These are phyloP conservation scores for Cladosporium sp. DNA, from an alignment of 2,329 filamentous ascomycete species.

Conservation along the genomic window DNA sequence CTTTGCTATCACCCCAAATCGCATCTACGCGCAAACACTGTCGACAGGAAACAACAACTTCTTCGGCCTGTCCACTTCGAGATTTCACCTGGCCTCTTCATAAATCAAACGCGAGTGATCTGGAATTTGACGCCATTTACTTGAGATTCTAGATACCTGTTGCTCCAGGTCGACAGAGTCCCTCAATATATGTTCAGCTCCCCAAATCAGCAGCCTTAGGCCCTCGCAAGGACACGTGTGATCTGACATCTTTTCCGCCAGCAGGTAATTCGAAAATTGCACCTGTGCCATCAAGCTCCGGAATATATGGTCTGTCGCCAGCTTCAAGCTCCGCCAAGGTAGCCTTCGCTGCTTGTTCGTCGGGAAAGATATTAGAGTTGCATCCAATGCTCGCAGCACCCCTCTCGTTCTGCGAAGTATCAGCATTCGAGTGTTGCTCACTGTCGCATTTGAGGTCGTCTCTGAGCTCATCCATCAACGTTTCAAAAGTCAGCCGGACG, in stretches of 20 bases:
- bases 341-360: not conserved
- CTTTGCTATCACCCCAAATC: too few species aligned
- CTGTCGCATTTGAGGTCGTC: not conserved
- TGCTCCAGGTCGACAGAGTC: too few species aligned
- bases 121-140: too few species aligned
- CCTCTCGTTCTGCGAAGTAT: too few species aligned
- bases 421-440: too few species aligned
- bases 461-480: slow-evolving; percentile 7
- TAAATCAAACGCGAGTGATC: too few species aligned
- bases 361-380: not conserved
- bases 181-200: not conserved
- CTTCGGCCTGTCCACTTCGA: too few species aligned
- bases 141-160: too few species aligned
- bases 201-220: not conserved
- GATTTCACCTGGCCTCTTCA: too few species aligned
- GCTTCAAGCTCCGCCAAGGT: slow-evolving; percentile 13
- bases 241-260: not conserved
- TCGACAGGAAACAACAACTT: too few species aligned
- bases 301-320: not conserved
- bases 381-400: too few species aligned
- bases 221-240: not conserved
- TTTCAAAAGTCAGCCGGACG: not conserved
- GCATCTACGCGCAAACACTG: too few species aligned
- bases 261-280: not conserved
- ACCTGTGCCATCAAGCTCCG: slow-evolving; percentile 6